phyloP scores from a whole-genome alignment of 108 stramenopile species.

The Skeletonema tropicum region DNA sequence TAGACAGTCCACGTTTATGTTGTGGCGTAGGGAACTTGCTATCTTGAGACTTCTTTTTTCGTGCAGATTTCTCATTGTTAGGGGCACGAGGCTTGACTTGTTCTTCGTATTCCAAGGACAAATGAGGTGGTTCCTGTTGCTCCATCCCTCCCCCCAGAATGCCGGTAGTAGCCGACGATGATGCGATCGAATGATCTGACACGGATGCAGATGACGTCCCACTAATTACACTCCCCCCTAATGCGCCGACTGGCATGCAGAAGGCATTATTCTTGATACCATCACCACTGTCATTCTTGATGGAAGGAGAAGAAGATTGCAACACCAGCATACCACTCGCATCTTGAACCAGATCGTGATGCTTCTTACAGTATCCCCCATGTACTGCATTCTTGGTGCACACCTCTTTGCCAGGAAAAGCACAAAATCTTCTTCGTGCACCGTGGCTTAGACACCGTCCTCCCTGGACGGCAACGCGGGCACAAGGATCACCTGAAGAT shows the following conservation, averaged over 20 bases:
- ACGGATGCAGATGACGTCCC: background rate
- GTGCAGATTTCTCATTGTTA: background rate
- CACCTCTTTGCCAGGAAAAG: slow-evolving; percentile 18
- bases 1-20: slow-evolving; percentile 47
- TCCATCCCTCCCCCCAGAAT: background rate
- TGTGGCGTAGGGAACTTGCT: slow-evolving; percentile 10
- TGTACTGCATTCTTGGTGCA: slow-evolving; percentile 55
- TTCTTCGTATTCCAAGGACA: background rate
- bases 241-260: slow-evolving; percentile 5
- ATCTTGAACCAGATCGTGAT: slow-evolving; percentile 46
- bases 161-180: background rate
- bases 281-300: background rate
- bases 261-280: slow-evolving; percentile 3
- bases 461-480: slow-evolving; percentile 46
- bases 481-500: slow-evolving; percentile 13
- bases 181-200: slow-evolving; percentile 1
- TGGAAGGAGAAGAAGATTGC: slow-evolving; percentile 6
- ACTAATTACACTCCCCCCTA: background rate
- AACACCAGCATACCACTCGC: slow-evolving; percentile 28
- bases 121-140: background rate
- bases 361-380: slow-evolving; percentile 57
- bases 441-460: slow-evolving; percentile 46
- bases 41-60: slow-evolving; percentile 11
- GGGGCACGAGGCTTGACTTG: slow-evolving; percentile 10
- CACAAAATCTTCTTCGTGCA: slow-evolving; percentile 34